Evolutionary conservation across 306 rosid genomes (phyloP), one percentile per base, ranked within the genome.

Genomic region (Macrotyloma uniflorum): DNA sequence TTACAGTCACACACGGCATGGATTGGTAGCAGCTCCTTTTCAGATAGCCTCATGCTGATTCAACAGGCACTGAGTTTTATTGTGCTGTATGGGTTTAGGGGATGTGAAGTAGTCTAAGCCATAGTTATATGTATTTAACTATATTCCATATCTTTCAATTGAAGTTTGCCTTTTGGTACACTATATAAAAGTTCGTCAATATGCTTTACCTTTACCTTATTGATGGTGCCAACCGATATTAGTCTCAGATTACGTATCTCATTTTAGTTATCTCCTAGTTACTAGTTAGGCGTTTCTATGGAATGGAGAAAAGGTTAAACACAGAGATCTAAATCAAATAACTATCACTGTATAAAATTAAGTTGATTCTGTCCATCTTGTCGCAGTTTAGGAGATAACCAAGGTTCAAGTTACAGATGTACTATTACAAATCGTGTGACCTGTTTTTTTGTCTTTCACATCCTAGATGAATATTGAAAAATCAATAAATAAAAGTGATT

Each of bases 51-150:
- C 68, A 72, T 75, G 75, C 77, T 57, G 55, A 46, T 68, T 79
- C 81, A 33, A 76, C 72, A 58, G 63, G 85, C 82, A 72, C 67
- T 42, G 58, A 57, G 61, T 80, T 72, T 83, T 73, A 32, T 49
- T 73, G 68, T 74, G 80, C 88, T 77, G 90, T 73, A 36, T 58
- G 77, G 57, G 71, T 76, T 76, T 70, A 78, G 85, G 81, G 84
- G 74, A 78, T 67, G 72, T 38, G 77, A 36, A 72, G 74, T 70
- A 81, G 84, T 77, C 67, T 70, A 24, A 64, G 72, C 64, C 65
- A 15, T 59, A 77, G 80, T 58, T 71, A 40, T 32, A 46, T 69
- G 62, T 51, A 62, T 76, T 54, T 53, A 45, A 10, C 15, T 59
- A 51, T 28, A 72, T 65, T 40, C 53, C 49, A 64, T 38, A 62